Base-by-base conservation (phyloP, 148 eudicot species). In the Bassia scoparia region DNA sequence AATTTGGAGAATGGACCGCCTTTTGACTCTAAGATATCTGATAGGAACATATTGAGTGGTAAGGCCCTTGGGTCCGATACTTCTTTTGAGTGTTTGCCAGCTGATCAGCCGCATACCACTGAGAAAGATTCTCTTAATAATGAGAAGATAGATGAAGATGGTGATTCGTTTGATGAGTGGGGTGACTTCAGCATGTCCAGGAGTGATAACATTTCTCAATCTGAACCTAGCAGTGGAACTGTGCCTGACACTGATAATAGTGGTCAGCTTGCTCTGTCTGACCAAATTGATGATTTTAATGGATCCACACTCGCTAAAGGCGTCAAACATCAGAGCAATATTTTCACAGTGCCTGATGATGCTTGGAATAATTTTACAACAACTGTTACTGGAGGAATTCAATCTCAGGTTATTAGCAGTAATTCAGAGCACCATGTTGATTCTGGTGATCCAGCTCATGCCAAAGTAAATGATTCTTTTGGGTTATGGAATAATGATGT, bases 401-500 rank as follows among this genome's bases (percentile, higher is more conserved):
- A n/a, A 18, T 59, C 54, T 3, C 56, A 53, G 38, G 37, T 50
- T 24, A 76, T 61, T 46, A 69, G 73, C n/a, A 4, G 16, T 55
- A 70, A 76, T 50, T 46, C 54, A 52, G 76, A 71, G 48, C 52
- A 21, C 59, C 52, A 67, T 21, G 59, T n/a, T 62, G 78, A 15
- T 48, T 37, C 66, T 14, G 61, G 37, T 69, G 61, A 73, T 62
- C 65, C 72, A 48, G 35, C 48, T 15, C 23, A 58, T 80, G 83
- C 49, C 74, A 74, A 44, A 58, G 67, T 31, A 65, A 73, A 61
- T 74, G 71, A 82, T 71, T 67, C 86, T n/a, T 75, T 80, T 77
- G 88, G 73, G 71, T 83, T 83, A 34, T 84, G 86, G 89, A 78
- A 77, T 83, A 83, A 71, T 75, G 74, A 77, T 81, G 38, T 35